Evolutionary conservation across 2,329 filamentous ascomycete species (phyloP), one percentile per base, ranked within the genome.

Genomic region (Microdochium nivale): DNA sequence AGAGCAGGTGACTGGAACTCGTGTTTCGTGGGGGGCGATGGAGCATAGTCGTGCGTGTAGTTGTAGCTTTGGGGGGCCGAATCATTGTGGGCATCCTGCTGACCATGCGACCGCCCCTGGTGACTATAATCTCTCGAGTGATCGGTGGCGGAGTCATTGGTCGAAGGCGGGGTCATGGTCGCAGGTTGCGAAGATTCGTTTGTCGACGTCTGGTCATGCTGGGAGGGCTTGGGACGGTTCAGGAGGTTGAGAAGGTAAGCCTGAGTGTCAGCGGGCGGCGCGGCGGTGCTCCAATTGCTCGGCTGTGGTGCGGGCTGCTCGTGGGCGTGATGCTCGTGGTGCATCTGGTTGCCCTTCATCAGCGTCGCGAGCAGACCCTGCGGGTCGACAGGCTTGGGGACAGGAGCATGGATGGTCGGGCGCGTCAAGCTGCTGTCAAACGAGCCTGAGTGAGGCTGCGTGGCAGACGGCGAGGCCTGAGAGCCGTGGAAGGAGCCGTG

Each of bases 221-320:
- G 81, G 53, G 76, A 74, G 13, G 82, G 81, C 70, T 86, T 90
- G 50, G 87, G 84, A 48, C 87, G 84, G 62, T 90, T 94, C 56
- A 99, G 79, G 53, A 97, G 76, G 60, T 89, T 87, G 55, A 97
- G 81, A 48, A 99, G 76, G 63, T 94, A 88, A 56, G 92, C 85
- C 67, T 95, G 88, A 3, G 90, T 88, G 66, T 90, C 86, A 47
- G 82, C 77, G 23, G 79, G 70, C 50, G 81, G 79, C 44, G 79
- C 73, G 32, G 72, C 72, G 25, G 73, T 68, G 56, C 68, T 73
- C 69, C 77, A 79, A 37, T 62, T 57, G 48, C 43, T 62, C 47
- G 55, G 55, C 44, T 58, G 51, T 32, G 56, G 57, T n/a, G 59
- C 53, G 25, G 56, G 56, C 57, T 63, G 64, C 49, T 72, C 70